Percentiles rank a stretch among this genome's conserved stretches.
phyloP scores from a whole-genome alignment of 2,329 filamentous ascomycete genomes.

The Dactylonectria estremocensis region DNA sequence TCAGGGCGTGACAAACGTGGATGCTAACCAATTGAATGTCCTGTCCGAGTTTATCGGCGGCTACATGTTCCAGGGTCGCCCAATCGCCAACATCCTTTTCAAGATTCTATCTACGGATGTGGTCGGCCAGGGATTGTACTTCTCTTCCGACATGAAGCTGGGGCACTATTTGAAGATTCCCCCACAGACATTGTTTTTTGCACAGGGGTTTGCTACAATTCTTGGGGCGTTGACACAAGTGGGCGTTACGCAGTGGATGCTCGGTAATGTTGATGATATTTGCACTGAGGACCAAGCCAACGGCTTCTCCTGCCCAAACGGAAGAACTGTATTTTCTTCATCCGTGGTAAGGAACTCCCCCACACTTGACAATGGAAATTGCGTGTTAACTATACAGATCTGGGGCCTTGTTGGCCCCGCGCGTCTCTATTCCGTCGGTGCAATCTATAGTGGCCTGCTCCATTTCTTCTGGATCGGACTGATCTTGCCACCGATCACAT shows the following conservation, averaged over 20 bases:
- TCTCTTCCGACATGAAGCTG: constrained; percentile 22
- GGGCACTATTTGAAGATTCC: constrained; percentile 27
- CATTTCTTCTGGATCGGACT: constrained; percentile 29
- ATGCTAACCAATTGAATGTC: constrained; percentile 64
- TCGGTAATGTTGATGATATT: constrained; percentile 16
- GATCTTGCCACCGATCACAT: constrained; percentile 22
- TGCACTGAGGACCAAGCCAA: constrained; percentile 20
- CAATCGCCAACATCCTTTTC: constrained; percentile 66
- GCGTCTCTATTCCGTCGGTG: constrained; percentile 20
- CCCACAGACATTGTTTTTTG: constrained; percentile 19
- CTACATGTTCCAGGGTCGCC: constrained; percentile 64
- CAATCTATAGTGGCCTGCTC: constrained; percentile 16
- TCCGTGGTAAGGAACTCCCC: constrained; percentile 2
- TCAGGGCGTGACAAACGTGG: constrained; percentile 64
- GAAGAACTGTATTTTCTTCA: constrained; percentile 20
- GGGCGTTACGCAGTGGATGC: constrained; percentile 25
- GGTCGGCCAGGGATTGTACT: constrained; percentile 20
- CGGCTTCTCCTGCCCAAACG: constrained; percentile 27
- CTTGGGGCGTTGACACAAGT: constrained; percentile 20
- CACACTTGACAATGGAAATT: no score
- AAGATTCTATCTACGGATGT: constrained; percentile 51
- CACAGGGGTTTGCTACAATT: constrained; percentile 16
- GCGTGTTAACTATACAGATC: not conserved
- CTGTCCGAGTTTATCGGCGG: constrained; percentile 66
- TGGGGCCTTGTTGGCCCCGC: constrained; percentile 27